Evolutionary conservation across 2,329 filamentous ascomycete species (phyloP).

Genomic region (Aspergillus phoenicis): DNA sequence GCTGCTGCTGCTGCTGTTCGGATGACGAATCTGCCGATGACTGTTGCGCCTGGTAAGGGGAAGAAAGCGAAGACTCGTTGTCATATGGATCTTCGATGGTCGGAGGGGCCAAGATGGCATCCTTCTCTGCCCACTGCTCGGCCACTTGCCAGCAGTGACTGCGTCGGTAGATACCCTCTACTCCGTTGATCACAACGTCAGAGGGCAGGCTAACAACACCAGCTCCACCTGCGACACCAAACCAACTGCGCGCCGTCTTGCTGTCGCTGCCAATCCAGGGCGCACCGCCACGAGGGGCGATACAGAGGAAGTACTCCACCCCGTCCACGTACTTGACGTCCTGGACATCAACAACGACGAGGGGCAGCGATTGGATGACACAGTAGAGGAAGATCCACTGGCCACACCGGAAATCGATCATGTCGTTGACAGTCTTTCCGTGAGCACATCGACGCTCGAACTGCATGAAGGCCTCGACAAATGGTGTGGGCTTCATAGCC

Average conservation of each 20-base stretch:
- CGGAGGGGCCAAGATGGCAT: slow-evolving; percentile 36
- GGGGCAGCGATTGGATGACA: slow-evolving; percentile 52
- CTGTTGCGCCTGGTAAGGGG: slow-evolving; percentile 41
- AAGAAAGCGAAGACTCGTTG: slow-evolving; percentile 42
- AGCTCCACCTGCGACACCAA: slow-evolving; percentile 62
- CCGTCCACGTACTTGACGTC: slow-evolving; percentile 48
- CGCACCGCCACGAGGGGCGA: slow-evolving; percentile 51
- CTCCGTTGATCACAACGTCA: slow-evolving; percentile 66
- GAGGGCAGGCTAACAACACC: slow-evolving; percentile 64
- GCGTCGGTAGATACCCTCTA: slow-evolving; percentile 68
- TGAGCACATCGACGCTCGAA: slow-evolving; percentile 50
- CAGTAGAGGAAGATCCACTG: slow-evolving; percentile 57
- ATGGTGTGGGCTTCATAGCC: slow-evolving; percentile 55
- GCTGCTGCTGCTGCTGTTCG: slow-evolving; percentile 24
- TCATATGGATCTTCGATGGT: slow-evolving; percentile 39
- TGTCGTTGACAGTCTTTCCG: slow-evolving; percentile 49
- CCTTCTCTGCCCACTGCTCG: slow-evolving; percentile 59
- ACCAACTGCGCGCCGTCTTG: slow-evolving; percentile 50
- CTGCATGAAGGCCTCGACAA: slow-evolving; percentile 52
- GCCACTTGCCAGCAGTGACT: slow-evolving; percentile 71
- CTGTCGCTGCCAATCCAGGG: slow-evolving; percentile 53
- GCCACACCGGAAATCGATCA: slow-evolving; percentile 51
- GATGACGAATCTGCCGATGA: slow-evolving; percentile 42
- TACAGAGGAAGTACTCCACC: slow-evolving; percentile 55
- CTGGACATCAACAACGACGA: slow-evolving; percentile 53